Conservation (phyloP, 202 grass and related monocot species). For the Musa balbisiana region DNA sequence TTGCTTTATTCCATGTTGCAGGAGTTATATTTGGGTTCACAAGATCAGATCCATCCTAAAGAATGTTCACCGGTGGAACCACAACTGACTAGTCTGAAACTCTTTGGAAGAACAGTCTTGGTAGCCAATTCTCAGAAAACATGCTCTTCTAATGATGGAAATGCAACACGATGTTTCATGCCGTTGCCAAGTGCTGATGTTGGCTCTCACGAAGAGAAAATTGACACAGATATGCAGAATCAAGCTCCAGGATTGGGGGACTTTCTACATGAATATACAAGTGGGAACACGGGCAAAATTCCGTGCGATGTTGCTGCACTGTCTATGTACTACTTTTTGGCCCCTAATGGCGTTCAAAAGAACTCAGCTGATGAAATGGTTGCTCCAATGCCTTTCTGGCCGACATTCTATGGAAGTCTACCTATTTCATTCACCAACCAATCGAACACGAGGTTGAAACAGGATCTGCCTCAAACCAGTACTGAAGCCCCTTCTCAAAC, state of each 20-base stretch:
- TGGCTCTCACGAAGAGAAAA: background rate
- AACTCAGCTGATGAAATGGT: slow-evolving; percentile 21
- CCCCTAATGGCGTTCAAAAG: background rate
- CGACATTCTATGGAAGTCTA: slow-evolving; percentile 30
- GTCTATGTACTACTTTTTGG: slow-evolving; percentile 22
- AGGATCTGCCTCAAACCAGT: background rate
- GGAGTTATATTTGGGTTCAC: slow-evolving; percentile 30
- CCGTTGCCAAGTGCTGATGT: slow-evolving; percentile 12
- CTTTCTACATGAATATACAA: background rate
- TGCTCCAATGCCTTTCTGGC: slow-evolving; percentile 34
- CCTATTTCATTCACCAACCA: slow-evolving; percentile 1
- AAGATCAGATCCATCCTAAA: slow-evolving; percentile 32
- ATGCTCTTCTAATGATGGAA: slow-evolving; percentile 9
- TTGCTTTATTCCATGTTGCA: background rate
- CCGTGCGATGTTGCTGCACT: slow-evolving; percentile 12
- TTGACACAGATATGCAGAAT: background rate
- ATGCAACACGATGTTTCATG: background rate
- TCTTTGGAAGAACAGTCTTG: slow-evolving; percentile 74
- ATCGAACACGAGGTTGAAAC: background rate
- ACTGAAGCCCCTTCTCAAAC: slow-evolving; percentile 7
- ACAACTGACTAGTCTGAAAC: slow-evolving; percentile 59
- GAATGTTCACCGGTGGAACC: slow-evolving; percentile 28
- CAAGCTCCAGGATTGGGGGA: background rate
- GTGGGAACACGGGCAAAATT: background rate
- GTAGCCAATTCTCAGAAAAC: slow-evolving; percentile 39